Conservation (phyloP, 208 protist species). For the Porcisia deanei region DNA sequence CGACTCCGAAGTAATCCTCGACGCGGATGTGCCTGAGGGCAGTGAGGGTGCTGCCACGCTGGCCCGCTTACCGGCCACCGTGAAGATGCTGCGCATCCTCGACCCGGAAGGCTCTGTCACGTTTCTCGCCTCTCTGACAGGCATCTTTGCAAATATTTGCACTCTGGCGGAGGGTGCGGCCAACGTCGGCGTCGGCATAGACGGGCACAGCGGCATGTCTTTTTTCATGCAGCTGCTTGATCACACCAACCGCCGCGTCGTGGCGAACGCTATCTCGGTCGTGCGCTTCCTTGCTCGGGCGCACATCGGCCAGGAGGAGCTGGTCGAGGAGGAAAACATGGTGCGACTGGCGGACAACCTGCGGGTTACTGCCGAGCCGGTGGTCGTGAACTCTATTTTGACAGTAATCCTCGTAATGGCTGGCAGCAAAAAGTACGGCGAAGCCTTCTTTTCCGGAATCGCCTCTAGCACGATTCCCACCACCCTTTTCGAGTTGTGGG, state of each 20-base stretch:
- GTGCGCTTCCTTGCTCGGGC: conserved; percentile 76
- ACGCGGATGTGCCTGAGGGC: conserved; percentile 70
- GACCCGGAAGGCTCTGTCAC: conserved; percentile 70
- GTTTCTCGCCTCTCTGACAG: conserved; percentile 78
- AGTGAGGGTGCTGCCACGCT: conserved; percentile 69
- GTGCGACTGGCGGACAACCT: conserved; percentile 63
- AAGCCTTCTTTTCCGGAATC: conserved; percentile 60
- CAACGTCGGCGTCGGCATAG: conserved; percentile 63
- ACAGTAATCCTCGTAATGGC: conserved; percentile 79
- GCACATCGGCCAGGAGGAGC: conserved; percentile 60
- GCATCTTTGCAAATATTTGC: conserved; percentile 84
- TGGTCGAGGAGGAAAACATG: conserved; percentile 54
- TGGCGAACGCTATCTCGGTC: conserved; percentile 59
- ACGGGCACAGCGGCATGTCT: conserved; percentile 76
- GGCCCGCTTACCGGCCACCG: conserved; percentile 72
- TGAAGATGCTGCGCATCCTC: conserved; percentile 89
- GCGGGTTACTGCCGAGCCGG: conserved; percentile 42
- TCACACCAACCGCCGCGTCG: conserved; percentile 66
- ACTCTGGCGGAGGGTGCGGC: conserved; percentile 56
- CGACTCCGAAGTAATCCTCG: conserved; percentile 71
- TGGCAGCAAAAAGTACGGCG: conserved; percentile 50
- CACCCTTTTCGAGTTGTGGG: conserved; percentile 80
- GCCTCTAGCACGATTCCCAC: conserved; percentile 45
- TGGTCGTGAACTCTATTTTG: conserved; percentile 63
- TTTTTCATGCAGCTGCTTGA: conserved; percentile 83